These are phyloP conservation scores for Chionographis japonica DNA, from an alignment of 106 monocot species.

Conservation along the genomic window DNA sequence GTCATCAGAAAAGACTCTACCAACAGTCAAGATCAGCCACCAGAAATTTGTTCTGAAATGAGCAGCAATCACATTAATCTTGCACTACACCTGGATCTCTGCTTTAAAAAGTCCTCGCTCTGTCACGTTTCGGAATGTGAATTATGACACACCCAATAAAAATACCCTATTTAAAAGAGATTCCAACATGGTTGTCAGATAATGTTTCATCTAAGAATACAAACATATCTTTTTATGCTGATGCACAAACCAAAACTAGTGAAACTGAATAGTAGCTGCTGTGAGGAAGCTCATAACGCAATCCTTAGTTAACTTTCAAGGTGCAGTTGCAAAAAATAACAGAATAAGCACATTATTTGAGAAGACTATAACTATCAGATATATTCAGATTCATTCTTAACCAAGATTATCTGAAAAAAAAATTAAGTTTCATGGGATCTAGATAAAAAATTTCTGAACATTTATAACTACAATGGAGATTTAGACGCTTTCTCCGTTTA, in stretches of 20 bases:
- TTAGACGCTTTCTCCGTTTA: too few species aligned
- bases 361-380: neutral
- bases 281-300: slow-evolving; percentile 12
- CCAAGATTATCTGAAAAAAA: too few species aligned
- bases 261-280: slow-evolving; percentile 13
- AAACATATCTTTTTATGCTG: slow-evolving; percentile 29
- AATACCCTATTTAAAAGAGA: slow-evolving; percentile 93
- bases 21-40: slow-evolving; percentile 36
- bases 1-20: slow-evolving; percentile 46
- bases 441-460: too few species aligned
- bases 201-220: slow-evolving; percentile 33
- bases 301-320: slow-evolving; percentile 12
- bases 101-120: slow-evolving; percentile 62
- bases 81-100: slow-evolving; percentile 62
- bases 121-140: slow-evolving; percentile 76
- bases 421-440: too few species aligned
- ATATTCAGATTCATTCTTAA: neutral
- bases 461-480: too few species aligned
- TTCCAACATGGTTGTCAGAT: slow-evolving; percentile 81
- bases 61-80: slow-evolving; percentile 52
- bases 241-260: slow-evolving; percentile 14
- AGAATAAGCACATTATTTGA: slow-evolving; percentile 1
- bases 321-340: slow-evolving; percentile 12
- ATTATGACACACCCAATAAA: slow-evolving; percentile 88
- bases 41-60: slow-evolving; percentile 45